Evolutionary conservation across 2,329 filamentous ascomycete genomes (phyloP).

Genomic region (Colletotrichum euphorbiae): DNA sequence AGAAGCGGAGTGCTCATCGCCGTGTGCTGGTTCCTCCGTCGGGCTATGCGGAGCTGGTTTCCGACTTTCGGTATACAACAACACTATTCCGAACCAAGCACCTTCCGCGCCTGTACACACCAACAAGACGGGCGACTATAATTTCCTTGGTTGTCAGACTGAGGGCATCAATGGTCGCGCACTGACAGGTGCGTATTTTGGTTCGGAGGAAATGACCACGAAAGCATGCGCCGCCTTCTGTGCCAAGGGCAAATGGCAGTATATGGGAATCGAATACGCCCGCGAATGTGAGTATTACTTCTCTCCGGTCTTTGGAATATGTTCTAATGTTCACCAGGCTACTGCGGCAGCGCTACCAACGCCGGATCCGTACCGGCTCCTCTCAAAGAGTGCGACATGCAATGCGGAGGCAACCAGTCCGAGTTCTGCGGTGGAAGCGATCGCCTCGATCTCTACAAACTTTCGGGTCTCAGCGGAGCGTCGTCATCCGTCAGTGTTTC

Average conservation of each 20-base stretch:
- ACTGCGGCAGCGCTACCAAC: conserved; percentile 42
- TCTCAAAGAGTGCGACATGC: conserved; percentile 41
- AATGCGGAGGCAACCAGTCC: conserved; percentile 41
- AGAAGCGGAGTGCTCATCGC: conserved; percentile 41
- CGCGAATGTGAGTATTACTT: conserved; percentile 42
- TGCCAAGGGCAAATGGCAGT: conserved; percentile 37
- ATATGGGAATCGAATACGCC: conserved; percentile 45
- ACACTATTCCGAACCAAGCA: conserved; percentile 36
- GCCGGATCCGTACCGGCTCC: conserved; percentile 38
- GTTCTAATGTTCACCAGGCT: conserved; percentile 25
- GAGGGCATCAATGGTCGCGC: conserved; percentile 41
- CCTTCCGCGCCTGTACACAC: conserved; percentile 39
- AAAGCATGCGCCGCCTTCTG: conserved; percentile 44
- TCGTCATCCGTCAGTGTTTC: neutral
- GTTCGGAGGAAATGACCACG: conserved; percentile 44
- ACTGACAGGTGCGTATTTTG: conserved; percentile 35
- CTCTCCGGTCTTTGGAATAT: conserved; percentile 36
- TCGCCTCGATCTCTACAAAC: conserved; percentile 36
- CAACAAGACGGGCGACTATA: conserved; percentile 38
- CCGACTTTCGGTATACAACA: conserved; percentile 43
- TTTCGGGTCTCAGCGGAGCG: neutral
- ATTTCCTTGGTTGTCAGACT: conserved; percentile 43
- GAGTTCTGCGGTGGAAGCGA: conserved; percentile 38
- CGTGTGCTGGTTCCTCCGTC: conserved; percentile 35
- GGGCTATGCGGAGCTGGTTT: conserved; percentile 40